Base-by-base conservation (phyloP, 148 eudicot genomes). In the Agrostemma githago region DNA sequence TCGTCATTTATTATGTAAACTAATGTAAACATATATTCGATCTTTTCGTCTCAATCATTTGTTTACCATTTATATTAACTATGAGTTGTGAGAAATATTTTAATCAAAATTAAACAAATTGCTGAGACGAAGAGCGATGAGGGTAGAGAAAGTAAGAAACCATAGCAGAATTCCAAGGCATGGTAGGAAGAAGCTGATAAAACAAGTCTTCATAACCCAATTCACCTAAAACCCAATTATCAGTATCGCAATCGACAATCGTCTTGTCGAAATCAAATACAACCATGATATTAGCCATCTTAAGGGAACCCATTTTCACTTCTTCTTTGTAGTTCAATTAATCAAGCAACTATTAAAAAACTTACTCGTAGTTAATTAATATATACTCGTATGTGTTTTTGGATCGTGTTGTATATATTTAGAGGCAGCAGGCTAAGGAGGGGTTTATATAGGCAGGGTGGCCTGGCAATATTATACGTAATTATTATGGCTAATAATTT, bases 181-280 rank as follows among this genome's bases (percentile, higher is more conserved):
- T 86, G 81, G 91, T 91, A n/a, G 91, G 83, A 69, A 88, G 90
- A 65, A 91, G 88, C 58, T 84, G 77, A 51, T 91, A 83, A 84
- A 93, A 93, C 83, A 86, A 78, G 38, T 88, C 93, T 8, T 89
- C 90, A 64, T 78, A 86, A 20, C 95, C 91, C 65, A 91, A 69
- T 40, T 86, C 87, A 51, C 92, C 97, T 2, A 89, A 78, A 16
- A 93, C 90, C 97, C 98, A 93, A 41, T 93, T 88, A 78, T 93
- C 98, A 42, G 92, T 91, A 41, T 93, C 97, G 42, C 82, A 15
- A 11, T 93, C 95, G 66, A 91, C 88, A 19, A 93, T 93, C 58
- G 98, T 93, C 90, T 91, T 93, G 44, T 93, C 98, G 62, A 93
- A 93, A 80, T 93, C 97, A 66, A 93, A 93, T 73, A 93, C 79